Base-by-base conservation (phyloP, 1,284 basidiomycete genomes). In the Meripilus lineatus region DNA sequence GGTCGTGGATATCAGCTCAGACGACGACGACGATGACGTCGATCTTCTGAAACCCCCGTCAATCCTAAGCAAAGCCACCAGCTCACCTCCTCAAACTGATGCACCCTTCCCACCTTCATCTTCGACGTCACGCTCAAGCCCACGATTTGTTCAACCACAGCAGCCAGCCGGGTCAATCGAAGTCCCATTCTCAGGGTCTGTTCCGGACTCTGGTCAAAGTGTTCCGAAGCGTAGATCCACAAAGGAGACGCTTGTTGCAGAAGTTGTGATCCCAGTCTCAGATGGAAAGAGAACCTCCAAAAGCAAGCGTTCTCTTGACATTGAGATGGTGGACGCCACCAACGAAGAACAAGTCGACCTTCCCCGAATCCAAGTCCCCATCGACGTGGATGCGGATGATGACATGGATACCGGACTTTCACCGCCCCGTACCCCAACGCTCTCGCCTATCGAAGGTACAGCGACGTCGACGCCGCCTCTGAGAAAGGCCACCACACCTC, bases 1-100 rank as follows among this genome's bases (percentile, higher is more conserved):
- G 46, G 50, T 59, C 33, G 50, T 59, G 26, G 57, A 59, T 33
- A 53, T 59, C 26, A 54, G 55, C 41, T 57, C 56, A 2, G 58
- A 58, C 18, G 58, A 49, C 1, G 58, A 55, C 11, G 51, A 51
- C 34, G 10, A 44, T 32, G n/a, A n/a, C n/a, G n/a, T n/a, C n/a
- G n/a, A n/a, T n/a, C n/a, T n/a, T n/a, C n/a, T n/a, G n/a, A n/a
- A n/a, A n/a, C n/a, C n/a, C n/a, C n/a, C n/a, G n/a, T n/a, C n/a
- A n/a, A n/a, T n/a, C n/a, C n/a, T n/a, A n/a, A n/a, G n/a, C n/a
- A n/a, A n/a, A n/a, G n/a, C n/a, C n/a, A n/a, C n/a, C n/a, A n/a
- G n/a, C n/a, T n/a, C n/a, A n/a, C n/a, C n/a, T n/a, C n/a, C n/a
- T n/a, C n/a, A n/a, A n/a, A n/a, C n/a, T n/a, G 18, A 11, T 36